Evolutionary conservation across 345 rosid species (phyloP), one percentile per base, ranked within the genome.

Genomic region (Punica granatum): DNA sequence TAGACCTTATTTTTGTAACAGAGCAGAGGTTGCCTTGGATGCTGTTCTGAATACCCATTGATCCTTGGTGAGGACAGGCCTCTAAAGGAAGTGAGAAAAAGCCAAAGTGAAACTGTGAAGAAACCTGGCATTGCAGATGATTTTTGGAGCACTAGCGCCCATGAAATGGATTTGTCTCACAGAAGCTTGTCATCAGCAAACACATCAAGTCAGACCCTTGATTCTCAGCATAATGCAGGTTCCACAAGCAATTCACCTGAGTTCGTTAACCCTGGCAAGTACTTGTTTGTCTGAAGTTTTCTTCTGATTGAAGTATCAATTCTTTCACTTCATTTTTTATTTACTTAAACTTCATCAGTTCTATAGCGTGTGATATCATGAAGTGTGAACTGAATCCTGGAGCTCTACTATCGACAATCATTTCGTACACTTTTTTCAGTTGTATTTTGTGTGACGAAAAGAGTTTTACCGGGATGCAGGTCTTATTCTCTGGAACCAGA

Each of bases 1-100:
- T 32, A 63, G 68, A 67, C 76, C 79, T 84, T 73, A 75, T 87
- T 85, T 87, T 84, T 86, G 85, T 74, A 85, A 89, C 96, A 92
- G 98, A 82, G 85, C 89, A 85, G 97, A 84, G 90, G 92, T 85
- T 92, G 97, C 84, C 84, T 90, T 77, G 93, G 91, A 82, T 80
- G 96, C 86, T 84, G 76, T 75, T 69, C 62, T 67, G 85, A 80
- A 73, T 84, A 82, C 48, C 70, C 85, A 39, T 67, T 75, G 68
- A 72, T 70, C 73, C 70, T 74, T 31, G 70, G 81, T 44, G 83
- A 73, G 64, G 85, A 83, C 70, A 84, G 82, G 66, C 80, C 86
- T 36, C 73, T 92, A 67, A 82, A 84, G 73, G 82, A 87, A 58
- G 53, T 81, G 73, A 78, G 7, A 14, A 60, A 80, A 72, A 75